Conservation (phyloP, 345 rosid species). For the Trapa bicornis region DNA sequence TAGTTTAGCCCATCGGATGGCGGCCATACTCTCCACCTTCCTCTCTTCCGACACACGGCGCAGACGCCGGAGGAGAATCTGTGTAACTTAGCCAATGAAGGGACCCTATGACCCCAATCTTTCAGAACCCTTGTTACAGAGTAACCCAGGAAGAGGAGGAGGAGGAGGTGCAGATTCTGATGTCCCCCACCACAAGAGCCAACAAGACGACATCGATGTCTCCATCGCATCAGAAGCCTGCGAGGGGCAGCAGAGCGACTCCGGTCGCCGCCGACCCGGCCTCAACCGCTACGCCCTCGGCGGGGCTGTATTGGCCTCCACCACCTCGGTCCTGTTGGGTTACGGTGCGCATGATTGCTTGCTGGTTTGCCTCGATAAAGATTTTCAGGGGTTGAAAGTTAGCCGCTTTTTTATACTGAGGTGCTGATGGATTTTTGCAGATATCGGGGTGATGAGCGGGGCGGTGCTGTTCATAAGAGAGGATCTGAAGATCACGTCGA, state of each 20-base stretch:
- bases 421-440: slow-evolving; percentile 15
- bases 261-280: slow-evolving; percentile 1
- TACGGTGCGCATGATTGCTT: slow-evolving; percentile 30
- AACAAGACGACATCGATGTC: not conserved
- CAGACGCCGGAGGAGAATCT: no score
- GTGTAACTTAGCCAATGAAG: not conserved
- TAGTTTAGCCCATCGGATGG: not conserved
- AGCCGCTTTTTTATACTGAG: not conserved
- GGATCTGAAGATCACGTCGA: slow-evolving; percentile 28
- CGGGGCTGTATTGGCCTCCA: slow-evolving; percentile 59
- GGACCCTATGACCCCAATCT: not conserved
- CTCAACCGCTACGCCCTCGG: slow-evolving; percentile 45
- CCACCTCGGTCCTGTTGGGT: slow-evolving; percentile 55
- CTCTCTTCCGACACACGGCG: no score
- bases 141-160: not conserved
- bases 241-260: not conserved
- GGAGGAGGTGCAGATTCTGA: not conserved
- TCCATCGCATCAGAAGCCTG: no score
- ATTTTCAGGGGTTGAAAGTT: not conserved
- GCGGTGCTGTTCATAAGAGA: slow-evolving; percentile 45
- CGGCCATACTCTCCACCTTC: no score
- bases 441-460: slow-evolving; percentile 65
- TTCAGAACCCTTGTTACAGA: not conserved
- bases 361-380: not conserved
- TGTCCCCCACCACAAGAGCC: not conserved